These are phyloP conservation scores for Tetrahymena malaccensis DNA, from an alignment of 73 alveolate genomes.

Conservation along the genomic window DNA sequence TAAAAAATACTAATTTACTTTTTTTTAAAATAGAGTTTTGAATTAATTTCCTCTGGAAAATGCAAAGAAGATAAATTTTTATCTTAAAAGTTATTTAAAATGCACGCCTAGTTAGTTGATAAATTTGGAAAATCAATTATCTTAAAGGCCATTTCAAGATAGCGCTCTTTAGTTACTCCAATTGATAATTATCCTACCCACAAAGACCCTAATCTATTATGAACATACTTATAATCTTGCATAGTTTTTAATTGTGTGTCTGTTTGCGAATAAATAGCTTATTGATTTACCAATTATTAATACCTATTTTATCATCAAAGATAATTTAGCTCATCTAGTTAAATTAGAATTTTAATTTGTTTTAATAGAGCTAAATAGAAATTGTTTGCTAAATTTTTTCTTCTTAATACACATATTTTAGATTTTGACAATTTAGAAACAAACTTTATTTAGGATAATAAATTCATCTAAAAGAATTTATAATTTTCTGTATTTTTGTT, in stretches of 20 bases:
- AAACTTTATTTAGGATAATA: too few relatives aligned
- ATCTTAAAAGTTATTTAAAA: not conserved
- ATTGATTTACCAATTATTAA: too few relatives aligned
- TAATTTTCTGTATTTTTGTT: too few relatives aligned
- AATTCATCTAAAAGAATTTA: too few relatives aligned
- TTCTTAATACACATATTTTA: too few relatives aligned
- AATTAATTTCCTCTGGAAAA: not conserved
- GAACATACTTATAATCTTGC: not conserved
- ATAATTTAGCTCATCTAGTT: not conserved
- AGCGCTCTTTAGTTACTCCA: not conserved
- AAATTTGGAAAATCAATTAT: not conserved
- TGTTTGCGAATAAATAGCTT: not conserved
- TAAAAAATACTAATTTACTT: not conserved
- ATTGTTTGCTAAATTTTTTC: too few relatives aligned
- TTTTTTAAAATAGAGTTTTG: not conserved
- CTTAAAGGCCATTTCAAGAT: not conserved
- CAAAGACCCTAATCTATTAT: not conserved
- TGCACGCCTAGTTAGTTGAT: not conserved
- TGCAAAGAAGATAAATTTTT: not conserved
- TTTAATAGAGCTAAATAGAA: too few relatives aligned
- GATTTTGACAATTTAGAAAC: too few relatives aligned
- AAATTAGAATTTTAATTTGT: too few relatives aligned
- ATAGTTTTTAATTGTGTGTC: too few relatives aligned
- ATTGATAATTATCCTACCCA: not conserved
- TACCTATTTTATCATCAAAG: not conserved